Conservation (phyloP, 495 filamentous ascomycete species). For the Glutinoglossum americanum region DNA sequence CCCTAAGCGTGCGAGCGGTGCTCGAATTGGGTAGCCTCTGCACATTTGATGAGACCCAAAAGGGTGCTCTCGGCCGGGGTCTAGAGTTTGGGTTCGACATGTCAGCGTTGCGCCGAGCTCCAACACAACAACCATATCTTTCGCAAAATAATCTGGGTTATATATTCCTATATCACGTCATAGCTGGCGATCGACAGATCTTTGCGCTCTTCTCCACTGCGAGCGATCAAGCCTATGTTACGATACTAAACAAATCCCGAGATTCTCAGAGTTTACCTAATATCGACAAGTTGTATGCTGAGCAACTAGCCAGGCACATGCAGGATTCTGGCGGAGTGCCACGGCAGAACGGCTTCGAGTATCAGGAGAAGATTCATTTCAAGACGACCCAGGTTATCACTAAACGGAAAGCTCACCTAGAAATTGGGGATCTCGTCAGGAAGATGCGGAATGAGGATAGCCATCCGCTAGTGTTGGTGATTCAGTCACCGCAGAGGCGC, state of each 20-base stretch:
- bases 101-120: constrained; percentile 42
- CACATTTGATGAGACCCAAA: constrained; percentile 79
- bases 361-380: constrained; percentile 76
- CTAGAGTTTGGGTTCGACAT: constrained; percentile 89
- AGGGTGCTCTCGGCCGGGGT: constrained; percentile 78
- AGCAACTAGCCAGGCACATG: constrained; percentile 39
- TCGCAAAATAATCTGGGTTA: constrained; percentile 44
- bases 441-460: constrained; percentile 70
- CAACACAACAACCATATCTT: constrained; percentile 51
- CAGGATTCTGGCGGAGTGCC: constrained; percentile 43
- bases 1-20: constrained; percentile 61
- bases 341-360: constrained; percentile 62
- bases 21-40: constrained; percentile 82
- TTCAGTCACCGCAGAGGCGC: constrained; percentile 73
- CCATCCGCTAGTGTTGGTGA: constrained; percentile 57
- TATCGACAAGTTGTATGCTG: constrained; percentile 73
- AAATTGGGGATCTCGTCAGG: constrained; percentile 65
- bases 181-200: constrained; percentile 72
- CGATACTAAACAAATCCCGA: constrained; percentile 59
- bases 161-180: constrained; percentile 79
- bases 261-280: constrained; percentile 76
- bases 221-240: constrained; percentile 57
- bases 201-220: constrained; percentile 82
- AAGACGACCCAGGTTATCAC: constrained; percentile 73
- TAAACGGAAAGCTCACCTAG: constrained; percentile 66